These are phyloP conservation scores for Mortierella alpina DNA, from an alignment of 192 early-diverging fungal species.

Conservation along the genomic window DNA sequence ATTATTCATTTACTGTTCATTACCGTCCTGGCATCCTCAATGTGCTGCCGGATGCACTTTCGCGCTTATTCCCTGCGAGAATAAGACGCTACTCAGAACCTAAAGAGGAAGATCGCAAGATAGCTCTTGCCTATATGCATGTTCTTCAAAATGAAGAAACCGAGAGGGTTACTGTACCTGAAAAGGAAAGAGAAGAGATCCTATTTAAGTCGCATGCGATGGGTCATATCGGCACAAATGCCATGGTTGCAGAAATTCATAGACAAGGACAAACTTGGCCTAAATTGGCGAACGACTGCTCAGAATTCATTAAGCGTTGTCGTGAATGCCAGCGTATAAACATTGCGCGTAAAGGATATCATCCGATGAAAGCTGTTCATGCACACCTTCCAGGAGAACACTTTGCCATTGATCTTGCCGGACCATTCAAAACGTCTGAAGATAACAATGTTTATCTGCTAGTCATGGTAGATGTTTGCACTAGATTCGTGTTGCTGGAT, in stretches of 20 bases:
- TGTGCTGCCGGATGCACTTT: constrained; percentile 25
- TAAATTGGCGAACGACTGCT: constrained; percentile 11
- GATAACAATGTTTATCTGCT: too few species aligned
- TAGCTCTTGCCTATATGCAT: constrained; percentile 5
- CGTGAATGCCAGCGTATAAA: constrained; percentile 6
- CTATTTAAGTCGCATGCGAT: not conserved
- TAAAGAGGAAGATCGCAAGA: not conserved
- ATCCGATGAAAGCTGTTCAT: constrained; percentile 10
- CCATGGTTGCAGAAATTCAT: constrained; percentile 10
- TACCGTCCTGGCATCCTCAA: constrained; percentile 23
- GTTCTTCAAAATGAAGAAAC: not conserved
- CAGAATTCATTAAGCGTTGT: constrained; percentile 11
- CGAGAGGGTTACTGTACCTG: not conserved
- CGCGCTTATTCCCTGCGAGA: constrained; percentile 17
- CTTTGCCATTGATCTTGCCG: constrained; percentile 4
- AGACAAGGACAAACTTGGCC: constrained; percentile 18
- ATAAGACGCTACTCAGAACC: too few species aligned
- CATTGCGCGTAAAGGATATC: constrained; percentile 3
- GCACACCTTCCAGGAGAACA: constrained; percentile 6
- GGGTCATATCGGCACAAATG: constrained; percentile 18
- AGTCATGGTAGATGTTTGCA: too few species aligned
- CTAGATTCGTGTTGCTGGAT: too few species aligned
- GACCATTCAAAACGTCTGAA: not conserved
- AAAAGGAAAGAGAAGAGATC: not conserved
- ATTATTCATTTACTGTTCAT: constrained; percentile 18